Evolutionary conservation across 2,329 filamentous ascomycete species (phyloP).

Genomic region (Phoma sp.): DNA sequence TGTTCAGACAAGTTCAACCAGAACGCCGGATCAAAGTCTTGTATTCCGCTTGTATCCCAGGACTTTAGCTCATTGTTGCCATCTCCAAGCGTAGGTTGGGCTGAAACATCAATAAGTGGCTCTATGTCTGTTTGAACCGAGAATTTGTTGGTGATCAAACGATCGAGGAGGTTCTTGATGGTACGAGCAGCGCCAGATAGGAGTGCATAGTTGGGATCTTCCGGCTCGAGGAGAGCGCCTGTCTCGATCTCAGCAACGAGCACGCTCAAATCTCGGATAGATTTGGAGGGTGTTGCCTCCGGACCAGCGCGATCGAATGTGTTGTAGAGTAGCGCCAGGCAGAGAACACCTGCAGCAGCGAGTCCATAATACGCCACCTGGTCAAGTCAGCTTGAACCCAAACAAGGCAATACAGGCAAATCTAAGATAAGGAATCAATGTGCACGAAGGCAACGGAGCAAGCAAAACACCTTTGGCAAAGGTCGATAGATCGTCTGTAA

Average conservation of each 20-base stretch:
- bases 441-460: no score
- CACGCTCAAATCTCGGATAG: background rate
- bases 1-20: background rate
- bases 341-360: background rate
- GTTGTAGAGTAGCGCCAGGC: background rate
- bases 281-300: background rate
- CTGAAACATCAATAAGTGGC: background rate
- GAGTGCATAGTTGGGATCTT: slow-evolving; percentile 1
- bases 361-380: slow-evolving; percentile 1
- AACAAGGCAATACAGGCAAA: no score
- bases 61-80: background rate
- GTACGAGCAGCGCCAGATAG: slow-evolving; percentile 1
- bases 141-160: background rate
- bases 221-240: background rate
- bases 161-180: background rate
- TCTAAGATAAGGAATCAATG: no score
- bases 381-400: background rate
- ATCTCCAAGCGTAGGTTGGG: background rate
- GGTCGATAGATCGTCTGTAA: no score
- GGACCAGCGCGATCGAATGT: background rate
- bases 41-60: background rate
- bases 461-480: no score
- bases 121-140: background rate
- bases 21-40: background rate
- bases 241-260: background rate